Evolutionary conservation across 148 eudicot species (phyloP).

Genomic region (Polygonum maritimum): DNA sequence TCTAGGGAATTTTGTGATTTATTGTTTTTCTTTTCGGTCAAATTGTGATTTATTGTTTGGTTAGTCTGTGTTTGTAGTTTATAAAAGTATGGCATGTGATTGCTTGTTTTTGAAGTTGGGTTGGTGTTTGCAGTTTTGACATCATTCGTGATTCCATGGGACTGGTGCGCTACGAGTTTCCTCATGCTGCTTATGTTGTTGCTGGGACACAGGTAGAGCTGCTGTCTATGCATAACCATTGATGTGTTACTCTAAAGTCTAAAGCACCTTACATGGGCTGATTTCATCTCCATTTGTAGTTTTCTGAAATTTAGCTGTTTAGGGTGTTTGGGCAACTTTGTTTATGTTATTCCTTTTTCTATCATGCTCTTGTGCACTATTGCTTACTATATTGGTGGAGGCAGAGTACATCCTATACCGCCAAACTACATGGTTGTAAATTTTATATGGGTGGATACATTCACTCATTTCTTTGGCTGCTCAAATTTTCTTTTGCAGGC

Average conservation of each 20-base stretch:
- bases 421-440: not conserved
- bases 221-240: not conserved
- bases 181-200: slow-evolving; percentile 71
- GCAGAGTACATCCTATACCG: not conserved
- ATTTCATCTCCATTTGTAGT: not conserved
- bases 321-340: not conserved
- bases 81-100: too few relatives aligned
- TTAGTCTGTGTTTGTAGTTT: too few relatives aligned
- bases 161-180: slow-evolving; percentile 75
- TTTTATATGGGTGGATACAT: not conserved
- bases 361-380: not conserved
- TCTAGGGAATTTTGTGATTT: too few relatives aligned
- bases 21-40: too few relatives aligned
- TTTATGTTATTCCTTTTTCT: not conserved
- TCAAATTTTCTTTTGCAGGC: slow-evolving; percentile 43
- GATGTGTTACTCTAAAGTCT: not conserved
- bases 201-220: slow-evolving; percentile 81
- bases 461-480: not conserved
- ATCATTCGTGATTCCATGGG: slow-evolving; percentile 76
- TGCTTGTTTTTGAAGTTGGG: not conserved
- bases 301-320: not conserved
- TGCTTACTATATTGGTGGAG: not conserved
- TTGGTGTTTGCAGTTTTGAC: slow-evolving; percentile 60
- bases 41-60: too few relatives aligned
- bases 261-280: not conserved